Evolutionary conservation across 208 protist species (phyloP), one percentile per base, ranked within the genome.

Genomic region (Wallacemonas rigidus): DNA sequence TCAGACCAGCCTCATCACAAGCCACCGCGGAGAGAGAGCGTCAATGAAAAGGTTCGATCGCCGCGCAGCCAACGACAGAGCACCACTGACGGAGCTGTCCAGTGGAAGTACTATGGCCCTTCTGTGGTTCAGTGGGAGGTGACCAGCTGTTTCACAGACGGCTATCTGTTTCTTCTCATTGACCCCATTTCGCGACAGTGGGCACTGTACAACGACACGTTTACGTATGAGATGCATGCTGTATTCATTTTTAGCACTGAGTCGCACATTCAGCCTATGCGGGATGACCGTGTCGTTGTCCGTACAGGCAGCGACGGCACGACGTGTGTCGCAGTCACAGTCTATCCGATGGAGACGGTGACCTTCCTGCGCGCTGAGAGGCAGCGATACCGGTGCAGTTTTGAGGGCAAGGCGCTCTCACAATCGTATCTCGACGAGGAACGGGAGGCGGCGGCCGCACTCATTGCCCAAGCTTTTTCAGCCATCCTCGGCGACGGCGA

Each of bases 191-290:
- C 77, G 39, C 67, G 64, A 9, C 75, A 75, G 39, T 92, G 87
- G 87, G 77, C 77, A 8, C 70, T 92, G 14, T 92, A 92, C 69
- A 92, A 90, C 73, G 85, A 93, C 69, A 90, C 85, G 14, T 85
- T 70, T 63, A 70, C 69, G 50, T 90, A 82, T 58, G 81, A 93
- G 62, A 87, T 93, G 79, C 77, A 87, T 63, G 76, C 81, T 61
- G 76, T 69, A 2, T 84, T 90, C 53, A 76, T 55, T 11, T 89
- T 90, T 74, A 74, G 69, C 51, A 26, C 58, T 50, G 56, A 43
- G 44, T 14, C 17, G 50, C 5, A 45, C 26, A 45, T 64, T 39
- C 50, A 76, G 6, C 56, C 48, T 38, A 6, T 50, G 67, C 57
- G 55, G 3, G 35, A 55, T 38, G 69, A 74, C 36, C 72, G 60